Conservation (phyloP, 2,329 filamentous ascomycete genomes). For the Pseudogymnoascus sp. region DNA sequence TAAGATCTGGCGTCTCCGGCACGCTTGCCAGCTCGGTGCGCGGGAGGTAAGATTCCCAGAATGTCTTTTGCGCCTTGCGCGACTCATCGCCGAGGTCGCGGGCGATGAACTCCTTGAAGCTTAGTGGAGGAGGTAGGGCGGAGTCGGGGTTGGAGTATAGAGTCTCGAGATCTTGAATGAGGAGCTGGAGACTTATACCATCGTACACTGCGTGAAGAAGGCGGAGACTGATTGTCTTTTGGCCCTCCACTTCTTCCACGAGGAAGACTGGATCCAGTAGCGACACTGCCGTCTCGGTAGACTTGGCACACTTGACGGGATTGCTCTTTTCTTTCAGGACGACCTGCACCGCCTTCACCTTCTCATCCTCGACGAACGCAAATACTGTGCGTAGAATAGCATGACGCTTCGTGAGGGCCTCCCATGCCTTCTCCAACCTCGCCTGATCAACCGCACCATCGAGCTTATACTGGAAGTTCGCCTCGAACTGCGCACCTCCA, state of each 20-base stretch:
- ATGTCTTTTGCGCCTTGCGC: slow-evolving; percentile 13
- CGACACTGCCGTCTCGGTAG: slow-evolving; percentile 15
- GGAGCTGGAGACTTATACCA: slow-evolving; percentile 62
- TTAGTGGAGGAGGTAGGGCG: slow-evolving; percentile 2
- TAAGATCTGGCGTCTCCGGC: slow-evolving; percentile 15
- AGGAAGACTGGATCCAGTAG: slow-evolving; percentile 18
- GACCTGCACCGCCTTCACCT: slow-evolving; percentile 55
- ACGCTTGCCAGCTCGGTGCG: slow-evolving; percentile 12
- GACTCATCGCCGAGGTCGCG: slow-evolving; percentile 16
- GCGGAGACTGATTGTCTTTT: slow-evolving; percentile 35
- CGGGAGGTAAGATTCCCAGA: slow-evolving; percentile 43
- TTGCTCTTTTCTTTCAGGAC: slow-evolving; percentile 38
- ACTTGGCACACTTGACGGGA: slow-evolving; percentile 20
- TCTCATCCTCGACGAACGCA: slow-evolving; percentile 38
- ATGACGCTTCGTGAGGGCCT: slow-evolving; percentile 42
- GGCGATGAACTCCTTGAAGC: slow-evolving; percentile 28
- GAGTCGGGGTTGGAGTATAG: slow-evolving; percentile 30
- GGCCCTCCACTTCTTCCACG: slow-evolving; percentile 12
- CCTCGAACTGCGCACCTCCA: slow-evolving; percentile 60
- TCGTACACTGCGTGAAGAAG: slow-evolving; percentile 90
- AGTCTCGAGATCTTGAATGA: slow-evolving; percentile 47
- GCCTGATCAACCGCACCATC: slow-evolving; percentile 30
- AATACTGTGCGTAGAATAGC: slow-evolving; percentile 65
- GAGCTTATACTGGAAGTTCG: slow-evolving; percentile 58
- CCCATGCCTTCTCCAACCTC: slow-evolving; percentile 53